Base-by-base conservation (phyloP, 2,329 filamentous ascomycete genomes). In the Botrytis porri region DNA sequence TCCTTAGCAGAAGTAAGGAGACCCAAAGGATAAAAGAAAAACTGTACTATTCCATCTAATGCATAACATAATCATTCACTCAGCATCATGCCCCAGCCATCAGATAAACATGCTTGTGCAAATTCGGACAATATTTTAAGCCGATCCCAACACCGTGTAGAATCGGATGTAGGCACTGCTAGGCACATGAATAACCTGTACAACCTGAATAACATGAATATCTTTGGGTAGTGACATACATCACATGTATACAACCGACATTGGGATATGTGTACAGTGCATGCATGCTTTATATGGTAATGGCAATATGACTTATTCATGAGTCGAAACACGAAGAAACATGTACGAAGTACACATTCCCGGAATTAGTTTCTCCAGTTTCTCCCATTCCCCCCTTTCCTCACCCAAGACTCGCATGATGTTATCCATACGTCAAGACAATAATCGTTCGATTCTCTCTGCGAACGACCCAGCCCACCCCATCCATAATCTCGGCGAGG, bases 21-120 rank as follows among this genome's bases (percentile, higher is more conserved):
- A 20, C 18, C n/a, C 16, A 35, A 59, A 22, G 8, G 18, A 22
- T 12, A 59, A 22, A 59, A 59, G n/a, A 32, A 59, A 32, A 59
- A 59, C 8, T 5, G 0, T 59, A 59, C 57, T 32, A 59, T 32
- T 54, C 25, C 48, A 59, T 35, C 29, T 32, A 59, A 32, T 59
- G 29, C 57, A 59, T 32, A 62, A 62, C 14, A 57, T 39, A 14
- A 39, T 37, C 39, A 39, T 62, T 12, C 61, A 22, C 61, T 45
- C 61, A 64, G 39, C 39, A 64, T 22, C 59, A 39, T 64, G 39
- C 61, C 39, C 39, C 61, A 64, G 64, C 48, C 48, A 67, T 67
- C 67, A 70, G 67, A 70, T 70, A 45, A 41, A 54, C 45, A 71
- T 71, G 69, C 69, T 71, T 66, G 57, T 71, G 45, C 60, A 16